These are phyloP conservation scores for Beauveria medogensis DNA, from an alignment of 2,329 filamentous ascomycete genomes.

Conservation along the genomic window DNA sequence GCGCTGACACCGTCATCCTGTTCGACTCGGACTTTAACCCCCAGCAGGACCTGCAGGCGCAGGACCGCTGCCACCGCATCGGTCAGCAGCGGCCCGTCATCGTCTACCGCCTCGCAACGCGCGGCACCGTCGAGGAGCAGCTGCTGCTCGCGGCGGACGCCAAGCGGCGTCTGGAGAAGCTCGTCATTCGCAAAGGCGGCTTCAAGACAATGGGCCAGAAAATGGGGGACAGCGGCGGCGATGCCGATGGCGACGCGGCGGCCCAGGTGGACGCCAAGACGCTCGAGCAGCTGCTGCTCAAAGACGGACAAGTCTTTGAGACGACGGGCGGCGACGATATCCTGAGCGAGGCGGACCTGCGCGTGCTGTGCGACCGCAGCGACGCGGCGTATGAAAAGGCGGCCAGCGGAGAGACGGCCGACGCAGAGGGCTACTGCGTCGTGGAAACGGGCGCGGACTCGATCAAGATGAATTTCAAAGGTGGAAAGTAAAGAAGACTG, in stretches of 20 bases:
- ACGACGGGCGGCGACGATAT: constrained; percentile 55
- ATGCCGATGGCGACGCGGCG: constrained; percentile 35
- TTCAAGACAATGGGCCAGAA: constrained; percentile 64
- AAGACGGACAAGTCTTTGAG: constrained; percentile 62
- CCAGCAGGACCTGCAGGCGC: constrained; percentile 92
- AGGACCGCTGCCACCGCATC: constrained; percentile 91
- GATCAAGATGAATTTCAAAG: constrained; percentile 30
- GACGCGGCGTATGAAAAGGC: constrained; percentile 60
- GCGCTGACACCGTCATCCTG: constrained; percentile 84
- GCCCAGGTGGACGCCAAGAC: constrained; percentile 48
- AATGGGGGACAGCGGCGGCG: constrained; percentile 34
- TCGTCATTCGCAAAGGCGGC: constrained; percentile 90
- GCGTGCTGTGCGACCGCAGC: constrained; percentile 68
- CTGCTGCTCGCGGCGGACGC: constrained; percentile 81
- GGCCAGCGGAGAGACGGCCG: constrained; percentile 63
- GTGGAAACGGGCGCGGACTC: constrained; percentile 65
- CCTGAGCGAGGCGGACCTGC: constrained; percentile 67
- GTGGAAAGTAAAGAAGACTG: constrained; percentile 15
- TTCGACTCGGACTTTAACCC: constrained; percentile 92
- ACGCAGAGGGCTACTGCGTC: constrained; percentile 63
- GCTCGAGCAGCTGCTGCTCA: constrained; percentile 54
- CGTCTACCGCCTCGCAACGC: constrained; percentile 87
- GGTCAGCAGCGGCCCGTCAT: constrained; percentile 88
- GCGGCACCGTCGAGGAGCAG: constrained; percentile 84
- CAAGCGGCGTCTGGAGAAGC: constrained; percentile 84